Evolutionary conservation across 768 basidiomycete species (phyloP), one percentile per base, ranked within the genome.

Genomic region (Collybiopsis luxurians): DNA sequence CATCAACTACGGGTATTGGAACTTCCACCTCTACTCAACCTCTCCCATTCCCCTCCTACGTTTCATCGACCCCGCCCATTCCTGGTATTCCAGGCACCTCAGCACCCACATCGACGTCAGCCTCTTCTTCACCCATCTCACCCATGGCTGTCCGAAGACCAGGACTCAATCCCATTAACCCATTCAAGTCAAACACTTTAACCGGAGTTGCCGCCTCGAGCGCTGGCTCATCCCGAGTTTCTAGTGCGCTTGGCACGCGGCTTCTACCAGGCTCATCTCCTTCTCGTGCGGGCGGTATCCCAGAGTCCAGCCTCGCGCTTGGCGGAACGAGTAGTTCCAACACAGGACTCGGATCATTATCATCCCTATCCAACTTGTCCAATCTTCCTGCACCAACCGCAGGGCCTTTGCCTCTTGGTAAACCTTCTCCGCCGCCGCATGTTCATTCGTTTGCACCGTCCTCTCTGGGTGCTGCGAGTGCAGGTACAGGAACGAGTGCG

Each of bases 121-220:
- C 52, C n/a, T 53, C 53, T 34, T 34, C 31, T 34, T 34, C 31
- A 34, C 13, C 31, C 31, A n/a, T n/a, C 46, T 64, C 34, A 46
- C 66, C 64, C 21, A 60, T 69, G 36, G 67, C 71, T 1, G 74
- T 75, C 43, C 61, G 74, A 7, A 58, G 70, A 39, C 72, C 71
- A 17, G 65, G 61, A 19, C 61, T 71, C 52, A 71, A 69, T 59
- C 62, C 66, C 2, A 68, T 72, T 1, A 67, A 75, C 52, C 75
- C 73, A 9, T 77, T 77, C 66, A 77, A 77, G 53, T 63, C 69
- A 19, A 74, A 71, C 54, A 75, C 76, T 0, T 55, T 77, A 65
- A 53, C 60, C 28, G 59, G 49, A 42, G 47, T 60, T 28, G 40
- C 9, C 28, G 46, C 55, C 26, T 64, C 60, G 60, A 64, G n/a